A percentile compares a stretch with the other conserved stretches of the same genome.
phyloP scores from a whole-genome alignment of 1,139 yeast species.

The Yamadazyma taylorii region DNA sequence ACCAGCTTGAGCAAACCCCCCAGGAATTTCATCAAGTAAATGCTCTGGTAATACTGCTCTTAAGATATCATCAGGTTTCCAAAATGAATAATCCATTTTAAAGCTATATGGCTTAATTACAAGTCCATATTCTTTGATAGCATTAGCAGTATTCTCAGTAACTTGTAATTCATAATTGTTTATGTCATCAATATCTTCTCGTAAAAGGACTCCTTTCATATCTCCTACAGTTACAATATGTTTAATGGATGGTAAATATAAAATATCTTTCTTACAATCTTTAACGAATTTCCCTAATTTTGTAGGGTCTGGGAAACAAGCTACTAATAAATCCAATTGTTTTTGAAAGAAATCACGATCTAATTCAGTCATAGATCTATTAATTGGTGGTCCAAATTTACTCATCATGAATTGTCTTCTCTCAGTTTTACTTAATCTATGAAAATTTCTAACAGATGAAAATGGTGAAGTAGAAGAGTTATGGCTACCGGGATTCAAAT shows the following conservation, averaged over 20 bases:
- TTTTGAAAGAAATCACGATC: constrained; percentile 64
- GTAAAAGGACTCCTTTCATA: constrained; percentile 63
- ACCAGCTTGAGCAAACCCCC: constrained; percentile 92
- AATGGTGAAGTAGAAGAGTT: neutral
- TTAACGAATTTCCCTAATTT: constrained; percentile 57
- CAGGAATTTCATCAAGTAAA: constrained; percentile 71
- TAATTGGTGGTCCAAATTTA: constrained; percentile 62
- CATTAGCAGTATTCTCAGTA: constrained; percentile 40
- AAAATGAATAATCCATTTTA: constrained; percentile 67
- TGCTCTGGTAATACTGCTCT: constrained; percentile 74
- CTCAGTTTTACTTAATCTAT: constrained; percentile 24
- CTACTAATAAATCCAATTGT: constrained; percentile 60
- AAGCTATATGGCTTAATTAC: constrained; percentile 54
- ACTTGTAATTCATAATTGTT: constrained; percentile 40
- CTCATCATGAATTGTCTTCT: constrained; percentile 30
- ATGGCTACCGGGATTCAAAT: too few species aligned
- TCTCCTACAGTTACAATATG: constrained; percentile 56
- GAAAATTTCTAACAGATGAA: constrained; percentile 13
- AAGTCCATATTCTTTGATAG: constrained; percentile 49
- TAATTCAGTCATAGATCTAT: constrained; percentile 62
- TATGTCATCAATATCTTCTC: constrained; percentile 47
- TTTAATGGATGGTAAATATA: constrained; percentile 63
- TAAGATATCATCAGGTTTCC: constrained; percentile 88
- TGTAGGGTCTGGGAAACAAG: constrained; percentile 67
- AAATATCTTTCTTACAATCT: constrained; percentile 51